Evolutionary conservation across 2,329 filamentous ascomycete genomes (phyloP).

Genomic region (Ceratocystis eucalypticola): DNA sequence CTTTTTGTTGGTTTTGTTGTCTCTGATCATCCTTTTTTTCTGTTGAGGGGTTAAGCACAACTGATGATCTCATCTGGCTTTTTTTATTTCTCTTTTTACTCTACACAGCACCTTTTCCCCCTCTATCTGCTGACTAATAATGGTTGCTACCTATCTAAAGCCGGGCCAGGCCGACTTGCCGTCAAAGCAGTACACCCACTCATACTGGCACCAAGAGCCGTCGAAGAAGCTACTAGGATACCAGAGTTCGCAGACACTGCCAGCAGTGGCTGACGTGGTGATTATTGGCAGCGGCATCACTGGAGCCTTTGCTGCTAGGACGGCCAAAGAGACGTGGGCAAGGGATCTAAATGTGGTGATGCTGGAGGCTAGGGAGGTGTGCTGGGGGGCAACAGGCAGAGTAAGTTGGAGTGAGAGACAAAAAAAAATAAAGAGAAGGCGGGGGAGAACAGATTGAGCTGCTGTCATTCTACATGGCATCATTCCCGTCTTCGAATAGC

Average conservation of each 20-base stretch:
- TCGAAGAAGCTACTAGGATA: conserved; percentile 52
- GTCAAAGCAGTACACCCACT: conserved; percentile 44
- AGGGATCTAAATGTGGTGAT: conserved; percentile 47
- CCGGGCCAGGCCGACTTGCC: conserved; percentile 41
- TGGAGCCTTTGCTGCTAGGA: conserved; percentile 56
- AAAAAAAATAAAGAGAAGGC: background rate
- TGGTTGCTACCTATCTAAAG: background rate
- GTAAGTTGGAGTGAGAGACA: conserved; percentile 35
- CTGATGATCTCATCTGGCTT: too few species aligned
- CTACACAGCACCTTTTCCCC: background rate
- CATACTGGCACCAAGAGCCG: conserved; percentile 63
- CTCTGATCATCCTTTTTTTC: background rate
- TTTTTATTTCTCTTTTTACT: background rate
- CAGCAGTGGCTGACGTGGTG: conserved; percentile 50
- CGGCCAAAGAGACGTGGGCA: conserved; percentile 36
- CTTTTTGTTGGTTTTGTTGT: too few species aligned
- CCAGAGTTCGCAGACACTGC: conserved; percentile 50
- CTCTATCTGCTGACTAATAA: background rate
- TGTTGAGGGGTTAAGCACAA: too few species aligned
- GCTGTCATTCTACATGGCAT: background rate
- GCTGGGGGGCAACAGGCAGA: conserved; percentile 71
- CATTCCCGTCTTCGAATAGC: background rate
- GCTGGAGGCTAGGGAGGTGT: conserved; percentile 66
- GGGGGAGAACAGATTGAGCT: background rate
- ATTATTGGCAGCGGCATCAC: conserved; percentile 66